Evolutionary conservation across 1,284 basidiomycete genomes (phyloP), one percentile per base, ranked within the genome.

Genomic region (Cutaneotrichosporon daszewskae): DNA sequence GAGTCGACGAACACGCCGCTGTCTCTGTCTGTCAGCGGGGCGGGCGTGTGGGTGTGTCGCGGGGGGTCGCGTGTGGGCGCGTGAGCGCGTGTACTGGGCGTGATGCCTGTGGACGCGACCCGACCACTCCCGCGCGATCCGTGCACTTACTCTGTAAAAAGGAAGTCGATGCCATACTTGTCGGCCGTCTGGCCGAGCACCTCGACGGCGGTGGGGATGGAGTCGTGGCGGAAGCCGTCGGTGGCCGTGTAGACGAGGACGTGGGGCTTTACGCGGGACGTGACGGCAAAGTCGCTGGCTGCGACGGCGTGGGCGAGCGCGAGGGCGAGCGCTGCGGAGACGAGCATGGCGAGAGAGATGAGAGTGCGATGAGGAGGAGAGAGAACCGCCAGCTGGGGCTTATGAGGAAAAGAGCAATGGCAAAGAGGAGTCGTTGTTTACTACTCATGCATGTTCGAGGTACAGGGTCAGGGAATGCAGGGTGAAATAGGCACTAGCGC

Each of bases 151-250:
- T 87, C 84, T 12, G 83, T 82, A 31, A 80, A 73, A 37, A 78
- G 77, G 53, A 87, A 84, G 14, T 72, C 57, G 22, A 83, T 74
- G 43, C 76, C 69, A 56, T 75, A 73, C n/a, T 43, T 38, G 4
- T 26, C 28, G 0, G 52, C 58, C 23, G 56, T 51, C 29, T 58
- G 27, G 17, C 54, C 50, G 35, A 87, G 74, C 1, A 80, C 79
- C 31, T 76, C 64, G 27, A 81, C 77, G 18, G 81, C 81, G 2
- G 78, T 80, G 0, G 84, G 84, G 46, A 88, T 87, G 3, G 82
- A 84, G 57, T 85, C 84, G 66, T 88, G 85, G 39, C 83, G 73
- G 49, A 67, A 76, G 17, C 72, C 71, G n/a, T 45, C 51, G 4
- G 63, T 68, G 13, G 56, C 52, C 6, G 58, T 63, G 50, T 59